Conservation (phyloP, 2,329 filamentous ascomycete genomes). For the Biscogniauxia sp. region DNA sequence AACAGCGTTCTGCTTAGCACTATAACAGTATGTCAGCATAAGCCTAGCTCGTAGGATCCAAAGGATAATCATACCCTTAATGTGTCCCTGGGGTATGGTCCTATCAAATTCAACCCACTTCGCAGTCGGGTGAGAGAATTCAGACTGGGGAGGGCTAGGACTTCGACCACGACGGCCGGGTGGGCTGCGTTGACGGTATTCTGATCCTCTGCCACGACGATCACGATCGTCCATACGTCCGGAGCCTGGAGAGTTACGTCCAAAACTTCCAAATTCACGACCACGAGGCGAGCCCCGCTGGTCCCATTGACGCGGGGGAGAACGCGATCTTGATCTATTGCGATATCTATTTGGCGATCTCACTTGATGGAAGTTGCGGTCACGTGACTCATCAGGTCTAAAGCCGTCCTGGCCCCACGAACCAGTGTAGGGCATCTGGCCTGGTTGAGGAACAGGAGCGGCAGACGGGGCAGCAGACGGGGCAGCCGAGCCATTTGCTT, state of each 20-base stretch:
- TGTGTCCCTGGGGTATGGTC: slow-evolving; percentile 69
- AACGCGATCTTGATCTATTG: slow-evolving; percentile 73
- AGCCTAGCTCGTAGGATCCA: not conserved
- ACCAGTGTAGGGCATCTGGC: slow-evolving; percentile 42
- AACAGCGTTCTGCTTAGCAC: slow-evolving; percentile 94
- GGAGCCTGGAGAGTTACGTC: slow-evolving; percentile 64
- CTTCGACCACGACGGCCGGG: slow-evolving; percentile 65
- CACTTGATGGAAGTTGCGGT: slow-evolving; percentile 55
- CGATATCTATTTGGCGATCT: slow-evolving; percentile 62
- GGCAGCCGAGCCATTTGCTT: slow-evolving; percentile 36
- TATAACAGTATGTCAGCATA: slow-evolving; percentile 26
- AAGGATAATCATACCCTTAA: slow-evolving; percentile 58
- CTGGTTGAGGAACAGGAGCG: slow-evolving; percentile 39
- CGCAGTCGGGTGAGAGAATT: slow-evolving; percentile 33
- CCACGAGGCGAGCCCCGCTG: slow-evolving; percentile 63
- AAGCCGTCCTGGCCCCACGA: slow-evolving; percentile 37
- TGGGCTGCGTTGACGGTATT: slow-evolving; percentile 89
- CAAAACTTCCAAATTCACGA: slow-evolving; percentile 69
- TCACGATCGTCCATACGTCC: slow-evolving; percentile 57
- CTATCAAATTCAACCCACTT: slow-evolving; percentile 83
- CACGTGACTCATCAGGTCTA: slow-evolving; percentile 49
- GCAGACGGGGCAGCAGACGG: slow-evolving; percentile 30
- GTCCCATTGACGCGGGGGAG: slow-evolving; percentile 72
- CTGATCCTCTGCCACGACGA: slow-evolving; percentile 54
- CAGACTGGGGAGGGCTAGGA: slow-evolving; percentile 49